Conservation (phyloP, 2,329 filamentous ascomycete genomes). For the Raffaelea arxii region DNA sequence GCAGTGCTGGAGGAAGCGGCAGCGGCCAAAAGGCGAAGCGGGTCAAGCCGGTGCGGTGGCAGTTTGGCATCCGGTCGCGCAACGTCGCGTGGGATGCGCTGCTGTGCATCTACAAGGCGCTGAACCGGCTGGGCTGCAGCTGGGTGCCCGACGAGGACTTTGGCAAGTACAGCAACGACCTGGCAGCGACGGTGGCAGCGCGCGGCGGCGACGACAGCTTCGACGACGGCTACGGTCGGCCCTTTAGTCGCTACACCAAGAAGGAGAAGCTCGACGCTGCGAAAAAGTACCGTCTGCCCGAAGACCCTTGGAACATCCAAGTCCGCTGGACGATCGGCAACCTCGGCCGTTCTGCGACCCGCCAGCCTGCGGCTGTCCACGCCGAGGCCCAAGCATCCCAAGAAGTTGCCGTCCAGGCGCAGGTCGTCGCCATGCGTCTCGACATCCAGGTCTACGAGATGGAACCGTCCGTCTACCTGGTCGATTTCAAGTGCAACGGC, state of each 20-base stretch:
- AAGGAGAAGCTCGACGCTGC: constrained; percentile 36
- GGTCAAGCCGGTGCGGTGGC: constrained; percentile 80
- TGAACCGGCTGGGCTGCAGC: constrained; percentile 77
- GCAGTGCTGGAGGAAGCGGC: too few relatives aligned
- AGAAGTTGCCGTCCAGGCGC: too few relatives aligned
- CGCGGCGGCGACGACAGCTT: constrained; percentile 15
- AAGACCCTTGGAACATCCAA: constrained; percentile 89
- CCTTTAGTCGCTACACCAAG: constrained; percentile 21
- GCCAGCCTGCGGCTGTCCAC: constrained; percentile 33
- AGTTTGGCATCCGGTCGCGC: constrained; percentile 91
- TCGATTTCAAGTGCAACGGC: constrained; percentile 97
- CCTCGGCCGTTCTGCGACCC: constrained; percentile 21
- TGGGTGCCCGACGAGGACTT: constrained; percentile 66
- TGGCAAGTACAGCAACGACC: constrained; percentile 33
- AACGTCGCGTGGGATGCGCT: constrained; percentile 93
- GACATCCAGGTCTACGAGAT: constrained; percentile 95
- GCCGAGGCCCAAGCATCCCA: too few relatives aligned
- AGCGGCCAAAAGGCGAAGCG: too few relatives aligned
- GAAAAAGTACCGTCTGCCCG: constrained; percentile 71
- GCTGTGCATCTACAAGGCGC: constrained; percentile 86
- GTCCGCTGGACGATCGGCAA: constrained; percentile 59
- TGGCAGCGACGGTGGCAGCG: too few relatives aligned
- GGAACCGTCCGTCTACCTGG: constrained; percentile 84
- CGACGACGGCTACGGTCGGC: constrained; percentile 20
- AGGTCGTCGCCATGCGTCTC: constrained; percentile 84